phyloP scores from a whole-genome alignment of 768 basidiomycete species.

The Pulveroboletus sp. region DNA sequence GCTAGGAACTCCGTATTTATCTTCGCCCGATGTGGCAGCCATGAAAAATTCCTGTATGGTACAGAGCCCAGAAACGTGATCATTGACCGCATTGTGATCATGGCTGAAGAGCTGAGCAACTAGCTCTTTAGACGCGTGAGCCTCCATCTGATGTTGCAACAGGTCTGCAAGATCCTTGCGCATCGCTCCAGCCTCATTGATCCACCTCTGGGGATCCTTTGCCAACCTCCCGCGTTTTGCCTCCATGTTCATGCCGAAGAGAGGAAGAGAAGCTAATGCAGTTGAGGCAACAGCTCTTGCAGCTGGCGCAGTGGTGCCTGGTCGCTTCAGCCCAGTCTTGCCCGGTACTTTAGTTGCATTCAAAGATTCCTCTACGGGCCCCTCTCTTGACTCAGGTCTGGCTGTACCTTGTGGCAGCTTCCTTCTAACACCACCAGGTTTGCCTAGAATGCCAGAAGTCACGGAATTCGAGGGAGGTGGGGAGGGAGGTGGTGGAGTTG shows the following conservation, averaged over 20 bases:
- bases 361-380: constrained; percentile 32
- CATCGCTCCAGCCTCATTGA: constrained; percentile 79
- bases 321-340: constrained; percentile 44
- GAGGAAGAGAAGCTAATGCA: constrained; percentile 32
- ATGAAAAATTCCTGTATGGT: constrained; percentile 73
- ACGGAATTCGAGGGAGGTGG: constrained; percentile 38
- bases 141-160: constrained; percentile 89
- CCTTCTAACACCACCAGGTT: constrained; percentile 62
- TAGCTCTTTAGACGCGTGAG: constrained; percentile 71
- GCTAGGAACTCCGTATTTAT: constrained; percentile 41
- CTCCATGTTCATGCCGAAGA: constrained; percentile 28
- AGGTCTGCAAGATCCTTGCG: constrained; percentile 84
- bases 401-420: constrained; percentile 60
- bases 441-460: constrained; percentile 31
- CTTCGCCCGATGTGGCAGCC: constrained; percentile 50
- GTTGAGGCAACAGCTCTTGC: constrained; percentile 33
- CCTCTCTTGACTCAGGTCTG: constrained; percentile 42
- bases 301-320: constrained; percentile 30
- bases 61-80: constrained; percentile 75
- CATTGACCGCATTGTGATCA: constrained; percentile 93
- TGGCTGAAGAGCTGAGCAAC: constrained; percentile 82
- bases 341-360: constrained; percentile 30
- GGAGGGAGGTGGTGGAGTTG: constrained; percentile 39
- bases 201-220: constrained; percentile 78
- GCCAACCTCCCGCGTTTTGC: constrained; percentile 60